phyloP scores from a whole-genome alignment of 148 eudicot species.

The Chenopodium berlandieri region DNA sequence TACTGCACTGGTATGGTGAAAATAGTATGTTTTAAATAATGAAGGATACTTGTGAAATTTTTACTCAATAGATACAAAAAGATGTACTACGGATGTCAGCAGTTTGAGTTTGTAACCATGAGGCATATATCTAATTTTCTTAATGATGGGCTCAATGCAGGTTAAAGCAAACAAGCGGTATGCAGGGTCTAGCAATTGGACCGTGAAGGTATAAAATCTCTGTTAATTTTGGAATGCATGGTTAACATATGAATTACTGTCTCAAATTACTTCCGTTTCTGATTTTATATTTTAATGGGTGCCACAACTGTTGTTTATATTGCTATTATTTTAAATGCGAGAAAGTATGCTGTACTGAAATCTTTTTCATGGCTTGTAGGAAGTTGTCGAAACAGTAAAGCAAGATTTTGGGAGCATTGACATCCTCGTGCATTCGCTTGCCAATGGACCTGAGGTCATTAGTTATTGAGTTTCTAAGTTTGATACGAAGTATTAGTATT shows the following conservation, averaged over 20 bases:
- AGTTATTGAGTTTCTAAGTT: neutral
- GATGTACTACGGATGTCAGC: neutral
- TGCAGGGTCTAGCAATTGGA: constrained; percentile 89
- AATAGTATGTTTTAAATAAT: too few species aligned
- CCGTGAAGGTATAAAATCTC: constrained; percentile 58
- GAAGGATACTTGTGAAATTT: too few species aligned
- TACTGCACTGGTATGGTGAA: neutral
- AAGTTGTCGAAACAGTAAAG: constrained; percentile 78
- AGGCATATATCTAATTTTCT: neutral
- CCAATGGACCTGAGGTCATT: constrained; percentile 93
- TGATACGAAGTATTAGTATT: neutral
- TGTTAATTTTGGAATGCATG: too few species aligned
- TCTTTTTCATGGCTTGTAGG: constrained; percentile 29
- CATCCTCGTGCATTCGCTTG: constrained; percentile 94
- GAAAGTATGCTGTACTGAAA: neutral
- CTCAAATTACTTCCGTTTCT: neutral
- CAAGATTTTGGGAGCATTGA: constrained; percentile 93
- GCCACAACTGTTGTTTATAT: neutral
- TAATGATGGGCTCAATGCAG: constrained; percentile 40
- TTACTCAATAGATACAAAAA: too few species aligned
- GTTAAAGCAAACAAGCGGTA: constrained; percentile 85
- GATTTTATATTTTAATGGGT: neutral
- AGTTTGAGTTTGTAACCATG: neutral
- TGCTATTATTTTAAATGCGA: neutral
- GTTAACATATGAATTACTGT: too few species aligned